Evolutionary conservation across 2,329 filamentous ascomycete genomes (phyloP).

Genomic region (Monilinia fructicola): DNA sequence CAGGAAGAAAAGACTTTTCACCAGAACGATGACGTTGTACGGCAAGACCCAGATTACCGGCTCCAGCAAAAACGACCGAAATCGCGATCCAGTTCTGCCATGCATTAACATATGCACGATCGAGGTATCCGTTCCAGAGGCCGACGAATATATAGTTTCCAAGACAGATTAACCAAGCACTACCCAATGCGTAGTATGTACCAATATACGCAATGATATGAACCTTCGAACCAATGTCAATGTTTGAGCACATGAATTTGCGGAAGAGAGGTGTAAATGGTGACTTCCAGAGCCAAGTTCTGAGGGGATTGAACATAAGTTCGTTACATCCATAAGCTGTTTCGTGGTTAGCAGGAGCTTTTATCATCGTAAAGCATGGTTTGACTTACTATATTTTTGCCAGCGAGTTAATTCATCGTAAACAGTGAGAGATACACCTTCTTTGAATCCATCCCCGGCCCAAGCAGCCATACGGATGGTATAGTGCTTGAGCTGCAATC

Average conservation of each 20-base stretch:
- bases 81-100: slow-evolving; percentile 65
- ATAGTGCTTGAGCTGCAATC: slow-evolving; percentile 68
- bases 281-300: slow-evolving; percentile 59
- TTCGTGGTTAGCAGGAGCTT: neutral
- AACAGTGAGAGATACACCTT: slow-evolving; percentile 70
- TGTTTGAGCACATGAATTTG: slow-evolving; percentile 58
- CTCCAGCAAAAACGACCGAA: slow-evolving; percentile 61
- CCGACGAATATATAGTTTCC: slow-evolving; percentile 71
- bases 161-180: slow-evolving; percentile 62
- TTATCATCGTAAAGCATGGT: neutral
- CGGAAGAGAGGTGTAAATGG: slow-evolving; percentile 66
- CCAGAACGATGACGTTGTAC: slow-evolving; percentile 62
- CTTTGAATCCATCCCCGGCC: slow-evolving; percentile 67
- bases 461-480: slow-evolving; percentile 68
- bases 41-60: slow-evolving; percentile 51
- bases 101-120: slow-evolving; percentile 66
- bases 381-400: slow-evolving; percentile 58
- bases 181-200: slow-evolving; percentile 61
- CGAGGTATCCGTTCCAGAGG: slow-evolving; percentile 65
- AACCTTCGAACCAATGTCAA: slow-evolving; percentile 64
- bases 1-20: slow-evolving; percentile 53
- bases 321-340: slow-evolving; percentile 67
- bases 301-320: slow-evolving; percentile 66
- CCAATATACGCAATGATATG: slow-evolving; percentile 71
- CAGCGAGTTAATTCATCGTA: slow-evolving; percentile 70